phyloP scores from a whole-genome alignment of 129 eudicot genomes.

The Tagetes erecta region DNA sequence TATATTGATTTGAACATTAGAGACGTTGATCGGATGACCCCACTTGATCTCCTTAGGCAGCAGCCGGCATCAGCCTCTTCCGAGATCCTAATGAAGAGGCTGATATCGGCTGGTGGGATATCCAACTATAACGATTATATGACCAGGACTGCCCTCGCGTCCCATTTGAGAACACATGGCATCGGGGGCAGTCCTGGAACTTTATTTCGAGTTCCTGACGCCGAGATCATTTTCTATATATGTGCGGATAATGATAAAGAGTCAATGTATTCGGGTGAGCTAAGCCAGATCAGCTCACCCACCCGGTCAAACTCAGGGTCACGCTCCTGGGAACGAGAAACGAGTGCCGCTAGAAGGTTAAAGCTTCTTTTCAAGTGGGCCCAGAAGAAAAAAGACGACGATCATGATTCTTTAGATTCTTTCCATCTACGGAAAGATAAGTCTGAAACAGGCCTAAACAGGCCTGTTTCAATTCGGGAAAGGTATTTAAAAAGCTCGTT shows the following conservation, averaged over 20 bases:
- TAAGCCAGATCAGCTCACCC: conserved; percentile 37
- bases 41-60: conserved; percentile 76
- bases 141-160: conserved; percentile 54
- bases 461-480: conserved; percentile 56
- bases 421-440: conserved; percentile 21
- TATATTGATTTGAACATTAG: conserved; percentile 54
- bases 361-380: conserved; percentile 54
- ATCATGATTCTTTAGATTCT: conserved; percentile 39
- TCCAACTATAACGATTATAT: conserved; percentile 44
- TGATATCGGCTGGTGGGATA: conserved; percentile 76
- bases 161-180: conserved; percentile 60
- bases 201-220: conserved; percentile 67
- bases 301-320: conserved; percentile 29
- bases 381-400: conserved; percentile 32
- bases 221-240: conserved; percentile 54
- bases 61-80: conserved; percentile 63
- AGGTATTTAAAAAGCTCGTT: conserved; percentile 33
- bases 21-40: conserved; percentile 68
- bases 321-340: conserved; percentile 28
- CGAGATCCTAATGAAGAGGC: conserved; percentile 59
- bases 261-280: conserved; percentile 49
- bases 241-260: conserved; percentile 42
- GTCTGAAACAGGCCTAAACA: neutral
- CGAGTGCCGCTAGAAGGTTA: conserved; percentile 44
- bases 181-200: conserved; percentile 86